These are phyloP conservation scores for Cryptomeria japonica DNA, from an alignment of 75 land plant genomes.

Conservation along the genomic window DNA sequence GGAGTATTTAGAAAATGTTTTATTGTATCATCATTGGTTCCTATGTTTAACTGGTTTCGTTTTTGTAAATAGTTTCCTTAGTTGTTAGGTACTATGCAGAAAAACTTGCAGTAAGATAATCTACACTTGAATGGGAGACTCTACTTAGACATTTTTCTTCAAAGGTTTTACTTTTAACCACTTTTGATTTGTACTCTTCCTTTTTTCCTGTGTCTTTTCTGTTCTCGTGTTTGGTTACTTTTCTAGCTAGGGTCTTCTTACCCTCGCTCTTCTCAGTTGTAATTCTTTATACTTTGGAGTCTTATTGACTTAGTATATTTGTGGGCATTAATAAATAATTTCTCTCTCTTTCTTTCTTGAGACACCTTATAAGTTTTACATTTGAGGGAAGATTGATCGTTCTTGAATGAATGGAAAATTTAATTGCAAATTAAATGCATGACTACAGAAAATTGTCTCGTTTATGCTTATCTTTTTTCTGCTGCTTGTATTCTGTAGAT, in stretches of 20 bases:
- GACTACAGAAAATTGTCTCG: not conserved
- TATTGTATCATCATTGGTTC: not conserved
- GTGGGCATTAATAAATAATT: not conserved
- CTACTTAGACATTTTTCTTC: not conserved
- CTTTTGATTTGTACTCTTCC: not conserved
- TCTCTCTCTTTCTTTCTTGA: not conserved
- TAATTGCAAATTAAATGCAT: not conserved
- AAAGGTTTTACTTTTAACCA: not conserved
- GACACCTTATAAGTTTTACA: not conserved
- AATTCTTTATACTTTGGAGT: not conserved
- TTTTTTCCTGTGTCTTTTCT: not conserved
- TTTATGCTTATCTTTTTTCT: constrained; percentile 1
- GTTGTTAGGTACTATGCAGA: not conserved
- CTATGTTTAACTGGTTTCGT: not conserved
- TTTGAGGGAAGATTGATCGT: not conserved
- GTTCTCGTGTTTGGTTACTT: too few relatives aligned
- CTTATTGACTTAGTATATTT: not conserved
- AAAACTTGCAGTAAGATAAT: not conserved
- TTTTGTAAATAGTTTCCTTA: not conserved
- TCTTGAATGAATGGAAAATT: not conserved
- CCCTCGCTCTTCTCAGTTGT: not conserved
- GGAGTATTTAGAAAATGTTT: not conserved
- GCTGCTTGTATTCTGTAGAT: not conserved
- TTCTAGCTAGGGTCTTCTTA: too few relatives aligned
- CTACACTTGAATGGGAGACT: not conserved